Base-by-base conservation (phyloP, 164 flowering plant species). In the Saururus chinensis region DNA sequence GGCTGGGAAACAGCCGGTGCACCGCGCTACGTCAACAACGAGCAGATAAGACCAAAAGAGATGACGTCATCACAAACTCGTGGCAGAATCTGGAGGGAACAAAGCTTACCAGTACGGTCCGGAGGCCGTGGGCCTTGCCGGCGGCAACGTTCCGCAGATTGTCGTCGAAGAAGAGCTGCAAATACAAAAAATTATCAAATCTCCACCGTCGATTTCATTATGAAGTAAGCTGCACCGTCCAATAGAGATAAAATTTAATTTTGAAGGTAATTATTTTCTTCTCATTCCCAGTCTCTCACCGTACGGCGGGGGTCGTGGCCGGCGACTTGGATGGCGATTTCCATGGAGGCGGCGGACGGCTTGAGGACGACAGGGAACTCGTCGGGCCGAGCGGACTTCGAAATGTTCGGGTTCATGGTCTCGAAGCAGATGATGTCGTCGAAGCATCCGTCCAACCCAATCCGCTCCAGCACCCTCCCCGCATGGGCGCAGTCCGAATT, bases 341-440 rank as follows among this genome's bases (percentile, higher is more conserved):
- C 72, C 70, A 92, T 76, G 58, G 98, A 96, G 7, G 81, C 88
- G 56, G 65, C 40, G 0, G 98, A 83, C 3, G 98, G 98, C 66
- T 92, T 92, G 64, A 89, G 65, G 61, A 89, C 69, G 12, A 92
- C 78, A 0, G 98, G 98, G 64, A 75, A 76, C 66, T 87, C 87
- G 6, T 84, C 82, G 0, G 84, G 84, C 5, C 81, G 74, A 14
- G 60, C 68, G 8, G 88, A 75, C 49, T 64, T 83, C 0, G 80
- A 59, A 4, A 89, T 72, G 59, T 86, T 75, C 6, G 93, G 98
- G 41, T 92, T 92, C 64, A 92, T 73, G 0, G 98, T 86, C 74
- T 92, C 96, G 75, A 92, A 92, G 66, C 93, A 89, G 30, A 92
- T 85, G 61, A 89, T 80, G 26, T 82, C 77, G 9, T 89, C 96